These are phyloP conservation scores for Cyanidium caldarium DNA, from an alignment of 23 red algal species.

Conservation along the genomic window DNA sequence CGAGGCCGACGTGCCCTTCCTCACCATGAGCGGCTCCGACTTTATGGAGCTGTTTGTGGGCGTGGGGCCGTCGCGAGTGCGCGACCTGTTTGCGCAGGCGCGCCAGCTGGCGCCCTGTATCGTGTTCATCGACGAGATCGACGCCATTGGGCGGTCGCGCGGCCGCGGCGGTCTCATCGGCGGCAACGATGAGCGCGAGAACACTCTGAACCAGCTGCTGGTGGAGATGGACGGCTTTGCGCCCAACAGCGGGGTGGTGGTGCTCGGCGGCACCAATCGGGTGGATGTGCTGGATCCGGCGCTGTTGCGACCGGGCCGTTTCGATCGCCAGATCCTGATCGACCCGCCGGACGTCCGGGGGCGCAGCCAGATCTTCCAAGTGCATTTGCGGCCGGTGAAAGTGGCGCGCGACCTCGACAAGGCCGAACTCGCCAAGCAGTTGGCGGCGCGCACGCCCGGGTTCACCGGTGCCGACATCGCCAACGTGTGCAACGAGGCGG, in stretches of 20 bases:
- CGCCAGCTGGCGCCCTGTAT: conserved; percentile 86
- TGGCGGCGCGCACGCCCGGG: conserved; percentile 81
- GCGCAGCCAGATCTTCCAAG: conserved; percentile 78
- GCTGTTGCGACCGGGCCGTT: conserved; percentile 84
- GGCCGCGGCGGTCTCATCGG: conserved; percentile 79
- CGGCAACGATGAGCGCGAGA: conserved; percentile 98
- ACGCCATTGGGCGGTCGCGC: conserved; percentile 84
- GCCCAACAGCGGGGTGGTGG: conserved; percentile 86
- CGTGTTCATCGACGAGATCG: conserved; percentile 97
- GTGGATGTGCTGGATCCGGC: conserved; percentile 87
- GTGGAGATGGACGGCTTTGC: conserved; percentile 99
- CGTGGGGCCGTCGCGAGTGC: conserved; percentile 87
- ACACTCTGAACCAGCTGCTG: conserved; percentile 95
- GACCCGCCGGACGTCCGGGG: conserved; percentile 84
- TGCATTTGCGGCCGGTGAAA: conserved; percentile 56
- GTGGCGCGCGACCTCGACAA: conserved; percentile 60
- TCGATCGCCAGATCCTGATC: conserved; percentile 93
- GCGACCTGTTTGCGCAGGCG: conserved; percentile 95
- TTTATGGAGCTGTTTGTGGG: conserved; percentile 99
- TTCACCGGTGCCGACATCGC: conserved; percentile 92
- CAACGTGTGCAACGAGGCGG: conserved; percentile 97
- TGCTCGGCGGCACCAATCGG: conserved; percentile 89
- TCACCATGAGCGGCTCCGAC: conserved; percentile 93
- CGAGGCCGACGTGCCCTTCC: conserved; percentile 89
- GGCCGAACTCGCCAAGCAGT: conserved; percentile 58